Percentiles rank a stretch among this genome's conserved stretches.
These are phyloP conservation scores for Ophiostoma triangulosporum DNA, from an alignment of 2,329 filamentous ascomycete species.

Conservation along the genomic window DNA sequence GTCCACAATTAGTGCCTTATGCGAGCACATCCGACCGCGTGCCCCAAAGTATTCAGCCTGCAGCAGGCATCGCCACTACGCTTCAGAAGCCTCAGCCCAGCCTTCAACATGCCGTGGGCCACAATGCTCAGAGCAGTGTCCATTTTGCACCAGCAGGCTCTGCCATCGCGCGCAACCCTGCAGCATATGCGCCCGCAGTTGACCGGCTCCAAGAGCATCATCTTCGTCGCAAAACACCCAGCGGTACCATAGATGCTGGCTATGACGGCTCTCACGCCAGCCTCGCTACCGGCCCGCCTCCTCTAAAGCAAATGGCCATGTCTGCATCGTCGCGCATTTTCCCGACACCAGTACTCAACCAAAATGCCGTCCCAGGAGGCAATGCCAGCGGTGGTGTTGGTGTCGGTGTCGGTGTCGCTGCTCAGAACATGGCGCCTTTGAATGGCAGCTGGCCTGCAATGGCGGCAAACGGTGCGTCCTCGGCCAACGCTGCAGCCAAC, in stretches of 20 bases:
- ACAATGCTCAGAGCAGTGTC: constrained; percentile 11
- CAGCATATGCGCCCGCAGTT: constrained; percentile 7
- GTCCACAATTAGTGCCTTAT: constrained; percentile 4
- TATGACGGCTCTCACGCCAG: constrained; percentile 76
- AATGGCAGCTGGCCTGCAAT: neutral
- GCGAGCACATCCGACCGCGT: neutral
- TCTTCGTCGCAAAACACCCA: constrained; percentile 81
- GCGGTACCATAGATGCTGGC: constrained; percentile 79
- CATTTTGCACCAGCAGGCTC: constrained; percentile 1
- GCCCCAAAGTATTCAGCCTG: constrained; percentile 19
- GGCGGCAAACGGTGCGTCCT: neutral
- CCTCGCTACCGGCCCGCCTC: constrained; percentile 58
- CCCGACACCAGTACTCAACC: constrained; percentile 16
- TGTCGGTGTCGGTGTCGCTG: too few species aligned
- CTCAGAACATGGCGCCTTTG: neutral
- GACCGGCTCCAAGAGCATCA: constrained; percentile 51
- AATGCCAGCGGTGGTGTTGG: neutral
- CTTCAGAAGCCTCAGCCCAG: constrained; percentile 15
- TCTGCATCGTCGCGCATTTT: constrained; percentile 35
- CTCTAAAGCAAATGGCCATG: constrained; percentile 71
- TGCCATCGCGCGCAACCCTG: constrained; percentile 12
- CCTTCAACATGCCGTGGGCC: constrained; percentile 8
- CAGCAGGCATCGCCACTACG: constrained; percentile 13
- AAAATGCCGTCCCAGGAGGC: constrained; percentile 10
- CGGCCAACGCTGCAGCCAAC: neutral